A percentile compares a stretch with the other conserved stretches of the same genome.
Conservation (phyloP, 139 green algal genomes). For the Medakamo hakoo region DNA sequence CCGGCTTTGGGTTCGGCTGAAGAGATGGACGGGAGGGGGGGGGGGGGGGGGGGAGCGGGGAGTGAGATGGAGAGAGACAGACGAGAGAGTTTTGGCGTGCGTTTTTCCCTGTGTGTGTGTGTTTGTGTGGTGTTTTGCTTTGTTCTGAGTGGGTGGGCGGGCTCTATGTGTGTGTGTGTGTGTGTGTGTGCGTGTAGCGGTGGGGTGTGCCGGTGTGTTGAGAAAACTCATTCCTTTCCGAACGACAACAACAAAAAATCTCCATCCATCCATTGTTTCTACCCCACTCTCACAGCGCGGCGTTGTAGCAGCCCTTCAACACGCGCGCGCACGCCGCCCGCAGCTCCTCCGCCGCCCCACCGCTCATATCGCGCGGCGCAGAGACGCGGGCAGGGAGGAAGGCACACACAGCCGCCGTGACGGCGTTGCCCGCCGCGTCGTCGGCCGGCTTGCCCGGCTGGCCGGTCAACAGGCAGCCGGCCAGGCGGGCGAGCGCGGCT, state of each 20-base stretch:
- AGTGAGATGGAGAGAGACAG: neutral
- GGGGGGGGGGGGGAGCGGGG: no score
- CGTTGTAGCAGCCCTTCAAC: neutral
- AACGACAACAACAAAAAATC: neutral
- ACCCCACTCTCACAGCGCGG: neutral
- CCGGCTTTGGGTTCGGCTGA: conserved; percentile 88
- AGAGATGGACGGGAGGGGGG: neutral
- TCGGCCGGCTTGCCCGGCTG: neutral
- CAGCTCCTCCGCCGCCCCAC: neutral
- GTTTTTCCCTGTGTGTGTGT: neutral
- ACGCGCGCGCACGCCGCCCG: neutral
- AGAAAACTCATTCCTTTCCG: no score
- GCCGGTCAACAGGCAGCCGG: neutral
- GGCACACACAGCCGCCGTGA: neutral
- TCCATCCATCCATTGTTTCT: no score
- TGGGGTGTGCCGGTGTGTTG: neutral
- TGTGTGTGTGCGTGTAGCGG: no score
- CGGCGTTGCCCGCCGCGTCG: neutral
- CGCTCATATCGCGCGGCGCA: neutral
- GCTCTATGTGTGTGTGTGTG: neutral
- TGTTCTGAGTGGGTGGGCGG: no score
- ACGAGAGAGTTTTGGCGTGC: no score
- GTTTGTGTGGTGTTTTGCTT: neutral
- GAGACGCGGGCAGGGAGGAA: neutral
- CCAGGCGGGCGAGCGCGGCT: neutral